Base-by-base conservation (phyloP, 345 rosid species). In the Lepidium africanum region DNA sequence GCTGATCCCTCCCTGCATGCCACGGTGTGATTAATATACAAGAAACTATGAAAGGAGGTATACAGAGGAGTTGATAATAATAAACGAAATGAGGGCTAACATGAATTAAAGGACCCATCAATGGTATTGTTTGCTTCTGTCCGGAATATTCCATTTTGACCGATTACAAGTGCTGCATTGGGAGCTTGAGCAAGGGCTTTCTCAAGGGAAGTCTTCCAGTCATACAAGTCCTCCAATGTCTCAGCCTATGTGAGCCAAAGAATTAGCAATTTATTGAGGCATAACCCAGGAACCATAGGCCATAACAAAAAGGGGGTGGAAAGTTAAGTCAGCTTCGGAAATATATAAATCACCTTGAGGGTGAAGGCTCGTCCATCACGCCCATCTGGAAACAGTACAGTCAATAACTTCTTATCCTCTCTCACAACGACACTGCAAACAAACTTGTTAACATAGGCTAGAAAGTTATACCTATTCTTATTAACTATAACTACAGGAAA, bases 291-390 rank as follows among this genome's bases (percentile, higher is more conserved):
- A 50, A 17, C 36, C 56, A 60, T 37, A 68, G 11, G 57, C 27
- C 32, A 55, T 62, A 13, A 27, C 36, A 41, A 48, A 56, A 36
- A 21, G 12, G 25, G 1, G 53, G 56, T 46, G 54, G 52, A 65
- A 49, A 64, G 48, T 16, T 60, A 59, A 66, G 59, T 10, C 45
- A 39, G 35, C 72, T 65, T 62, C 9, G 15, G 40, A 54, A 12
- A 46, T 52, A 19, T 55, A 40, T 36, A 37, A 71, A 70, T 71
- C 79, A 90, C 98, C 99, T 93, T 93, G 65, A 93, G 95, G 61
- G 99, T 93, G 78, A 93, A 93, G 39, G 97, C 99, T 79, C 99
- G 87, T 49, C 99, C 99, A 81, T 90, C 99, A 55, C 99, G 88
- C 67, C 99, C 99, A 79, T 93, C 99, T 74, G 99, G 97, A 78